Evolutionary conservation across 768 basidiomycete genomes (phyloP).

Genomic region (Russula brevipes): DNA sequence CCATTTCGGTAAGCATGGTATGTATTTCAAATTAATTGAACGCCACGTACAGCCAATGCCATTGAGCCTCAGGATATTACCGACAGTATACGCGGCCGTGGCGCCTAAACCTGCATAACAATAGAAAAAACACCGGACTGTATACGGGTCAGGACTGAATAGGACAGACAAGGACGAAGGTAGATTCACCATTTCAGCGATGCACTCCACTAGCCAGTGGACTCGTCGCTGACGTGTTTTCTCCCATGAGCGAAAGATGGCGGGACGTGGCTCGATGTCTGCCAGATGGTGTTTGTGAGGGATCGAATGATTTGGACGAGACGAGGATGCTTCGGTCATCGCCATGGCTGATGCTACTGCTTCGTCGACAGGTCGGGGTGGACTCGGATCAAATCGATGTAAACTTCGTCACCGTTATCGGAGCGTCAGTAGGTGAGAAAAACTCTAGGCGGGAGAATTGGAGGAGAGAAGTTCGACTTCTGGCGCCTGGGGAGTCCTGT

Average conservation of each 20-base stretch:
- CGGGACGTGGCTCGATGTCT: constrained; percentile 39
- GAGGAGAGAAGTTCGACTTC: neutral
- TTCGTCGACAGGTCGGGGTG: neutral
- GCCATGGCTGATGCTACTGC: neutral
- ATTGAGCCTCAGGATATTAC: constrained; percentile 25
- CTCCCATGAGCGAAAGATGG: constrained; percentile 47
- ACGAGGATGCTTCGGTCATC: neutral
- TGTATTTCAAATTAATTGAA: constrained; percentile 1
- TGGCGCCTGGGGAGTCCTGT: neutral
- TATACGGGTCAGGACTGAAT: neutral
- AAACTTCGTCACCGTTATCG: neutral
- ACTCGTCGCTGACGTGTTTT: constrained; percentile 35
- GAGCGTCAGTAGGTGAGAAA: neutral
- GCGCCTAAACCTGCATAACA: constrained; percentile 33
- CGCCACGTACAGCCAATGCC: constrained; percentile 31
- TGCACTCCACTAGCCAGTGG: constrained; percentile 53
- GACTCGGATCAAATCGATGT: neutral
- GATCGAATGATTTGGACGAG: neutral
- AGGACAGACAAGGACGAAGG: neutral
- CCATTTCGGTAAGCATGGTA: neutral
- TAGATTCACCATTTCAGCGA: constrained; percentile 53
- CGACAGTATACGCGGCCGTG: constrained; percentile 31
- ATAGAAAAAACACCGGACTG: constrained; percentile 21
- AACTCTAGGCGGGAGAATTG: neutral
- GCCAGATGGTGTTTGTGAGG: constrained; percentile 35